phyloP scores from a whole-genome alignment of 176 grass and related monocot genomes.

The Aegilops tauschii region DNA sequence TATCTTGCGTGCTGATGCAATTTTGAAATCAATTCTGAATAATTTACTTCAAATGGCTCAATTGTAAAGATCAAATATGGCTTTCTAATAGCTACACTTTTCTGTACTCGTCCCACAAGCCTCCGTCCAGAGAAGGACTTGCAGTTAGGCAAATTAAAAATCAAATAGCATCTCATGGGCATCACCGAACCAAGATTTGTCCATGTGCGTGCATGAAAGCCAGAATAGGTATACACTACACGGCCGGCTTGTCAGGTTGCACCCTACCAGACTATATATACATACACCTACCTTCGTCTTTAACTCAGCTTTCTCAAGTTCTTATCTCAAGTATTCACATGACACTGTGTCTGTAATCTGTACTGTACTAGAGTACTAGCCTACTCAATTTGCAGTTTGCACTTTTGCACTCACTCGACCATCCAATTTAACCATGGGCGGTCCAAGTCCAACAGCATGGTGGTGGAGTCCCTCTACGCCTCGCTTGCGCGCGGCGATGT shows the following conservation, averaged over 20 bases:
- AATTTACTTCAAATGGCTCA: too few relatives aligned
- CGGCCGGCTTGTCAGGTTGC: neutral
- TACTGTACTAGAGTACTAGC: too few relatives aligned
- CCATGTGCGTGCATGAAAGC: too few relatives aligned
- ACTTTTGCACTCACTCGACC: neutral
- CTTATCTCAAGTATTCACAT: neutral
- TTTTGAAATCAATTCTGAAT: too few relatives aligned
- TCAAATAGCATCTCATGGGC: too few relatives aligned
- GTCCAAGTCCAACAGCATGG: neutral
- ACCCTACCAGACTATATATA: neutral
- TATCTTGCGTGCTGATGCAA: too few relatives aligned
- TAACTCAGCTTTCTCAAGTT: neutral
- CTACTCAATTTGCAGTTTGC: neutral
- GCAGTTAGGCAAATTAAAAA: too few relatives aligned
- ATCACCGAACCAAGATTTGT: too few relatives aligned
- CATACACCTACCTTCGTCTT: neutral
- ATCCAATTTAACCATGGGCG: neutral
- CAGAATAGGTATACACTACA: neutral
- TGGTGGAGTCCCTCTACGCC: conserved; percentile 44
- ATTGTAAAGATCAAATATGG: too few relatives aligned
- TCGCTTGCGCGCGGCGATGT: conserved; percentile 21
- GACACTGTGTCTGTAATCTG: neutral
- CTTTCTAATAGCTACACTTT: too few relatives aligned
- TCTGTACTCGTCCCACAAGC: too few relatives aligned
- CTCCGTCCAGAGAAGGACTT: too few relatives aligned